These are phyloP conservation scores for Botrytis porri DNA, from an alignment of 2,329 filamentous ascomycete genomes.

Conservation along the genomic window DNA sequence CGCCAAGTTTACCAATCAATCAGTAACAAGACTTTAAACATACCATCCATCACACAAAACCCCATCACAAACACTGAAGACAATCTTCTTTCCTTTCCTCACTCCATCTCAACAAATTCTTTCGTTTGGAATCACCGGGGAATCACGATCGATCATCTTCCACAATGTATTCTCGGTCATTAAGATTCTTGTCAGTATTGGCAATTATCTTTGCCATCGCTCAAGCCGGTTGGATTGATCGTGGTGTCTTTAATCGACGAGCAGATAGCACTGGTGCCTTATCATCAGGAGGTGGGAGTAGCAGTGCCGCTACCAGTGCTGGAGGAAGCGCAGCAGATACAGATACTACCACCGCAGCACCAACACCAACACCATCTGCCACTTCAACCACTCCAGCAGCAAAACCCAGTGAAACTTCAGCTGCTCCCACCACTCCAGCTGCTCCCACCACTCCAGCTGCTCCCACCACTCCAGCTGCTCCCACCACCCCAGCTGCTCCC, in stretches of 20 bases:
- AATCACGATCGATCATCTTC: neutral
- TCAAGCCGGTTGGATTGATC: conserved; percentile 30
- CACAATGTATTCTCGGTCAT: conserved; percentile 11
- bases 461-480: neutral
- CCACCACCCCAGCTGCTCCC: neutral
- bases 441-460: neutral
- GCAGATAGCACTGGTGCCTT: conserved; percentile 3
- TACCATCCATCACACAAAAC: neutral
- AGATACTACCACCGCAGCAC: conserved; percentile 3
- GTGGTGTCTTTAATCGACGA: conserved; percentile 23
- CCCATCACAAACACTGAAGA: neutral
- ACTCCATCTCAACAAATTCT: neutral
- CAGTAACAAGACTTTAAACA: neutral
- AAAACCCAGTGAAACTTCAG: neutral
- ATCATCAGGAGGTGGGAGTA: neutral
- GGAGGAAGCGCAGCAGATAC: neutral
- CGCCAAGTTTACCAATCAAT: neutral
- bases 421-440: neutral
- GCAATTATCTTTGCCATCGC: conserved; percentile 28
- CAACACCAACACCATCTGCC: neutral
- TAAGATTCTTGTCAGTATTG: conserved; percentile 14
- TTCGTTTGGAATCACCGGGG: neutral
- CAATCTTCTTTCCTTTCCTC: neutral
- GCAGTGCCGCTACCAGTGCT: neutral
- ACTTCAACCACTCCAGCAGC: neutral